phyloP scores from a whole-genome alignment of 352 stramenopile species.

The Phytopythium sindhum region DNA sequence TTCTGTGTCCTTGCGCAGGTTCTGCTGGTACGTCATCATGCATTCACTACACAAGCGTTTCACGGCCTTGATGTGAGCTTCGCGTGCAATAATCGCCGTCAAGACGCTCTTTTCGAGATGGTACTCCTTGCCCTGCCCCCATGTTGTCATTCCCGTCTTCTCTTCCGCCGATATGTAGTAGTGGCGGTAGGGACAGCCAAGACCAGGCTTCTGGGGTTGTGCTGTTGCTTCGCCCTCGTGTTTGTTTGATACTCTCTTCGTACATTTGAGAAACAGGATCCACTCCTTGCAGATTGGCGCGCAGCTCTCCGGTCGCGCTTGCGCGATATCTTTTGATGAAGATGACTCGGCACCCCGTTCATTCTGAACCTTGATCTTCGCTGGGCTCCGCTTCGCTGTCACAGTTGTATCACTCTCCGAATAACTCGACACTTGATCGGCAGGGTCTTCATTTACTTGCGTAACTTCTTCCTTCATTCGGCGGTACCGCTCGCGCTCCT shows the following conservation, averaged over 20 bases:
- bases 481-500: constrained; percentile 40
- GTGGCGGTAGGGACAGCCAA: constrained; percentile 65
- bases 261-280: constrained; percentile 65
- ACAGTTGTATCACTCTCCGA: neutral
- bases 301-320: constrained; percentile 37
- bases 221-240: neutral
- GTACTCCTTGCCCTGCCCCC: constrained; percentile 60
- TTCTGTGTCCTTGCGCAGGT: constrained; percentile 43
- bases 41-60: constrained; percentile 39
- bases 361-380: neutral
- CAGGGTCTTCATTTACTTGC: neutral
- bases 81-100: constrained; percentile 49
- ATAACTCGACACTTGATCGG: neutral
- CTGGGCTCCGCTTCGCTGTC: neutral
- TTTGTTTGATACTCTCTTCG: constrained; percentile 12
- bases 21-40: constrained; percentile 67
- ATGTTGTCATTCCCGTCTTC: constrained; percentile 51
- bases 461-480: constrained; percentile 17
- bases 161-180: constrained; percentile 73
- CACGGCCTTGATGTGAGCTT: constrained; percentile 46
- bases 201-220: constrained; percentile 19
- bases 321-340: constrained; percentile 17
- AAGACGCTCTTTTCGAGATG: constrained; percentile 64
- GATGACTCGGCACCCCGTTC: neutral
- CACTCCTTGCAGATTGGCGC: constrained; percentile 63